Percentiles rank a stretch among this genome's conserved stretches.
Evolutionary conservation across 225 moss, liverwort and hornwort genomes (phyloP).

Genomic region (Takakia lepidozioides): DNA sequence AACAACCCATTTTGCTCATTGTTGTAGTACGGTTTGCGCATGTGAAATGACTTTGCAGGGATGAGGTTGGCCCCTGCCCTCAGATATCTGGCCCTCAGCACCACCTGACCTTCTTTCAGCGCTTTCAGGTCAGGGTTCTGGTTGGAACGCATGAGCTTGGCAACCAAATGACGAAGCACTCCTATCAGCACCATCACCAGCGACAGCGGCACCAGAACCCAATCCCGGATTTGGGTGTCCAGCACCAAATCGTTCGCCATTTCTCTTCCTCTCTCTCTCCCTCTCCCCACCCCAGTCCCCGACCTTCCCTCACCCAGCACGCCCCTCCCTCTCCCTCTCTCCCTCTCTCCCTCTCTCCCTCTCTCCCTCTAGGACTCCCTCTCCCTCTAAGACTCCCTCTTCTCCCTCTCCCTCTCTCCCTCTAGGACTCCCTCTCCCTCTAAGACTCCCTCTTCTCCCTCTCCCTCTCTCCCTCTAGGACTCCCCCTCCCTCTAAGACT

Average conservation of each 20-base stretch:
- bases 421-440: no score
- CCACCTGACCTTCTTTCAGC: slow-evolving; percentile 46
- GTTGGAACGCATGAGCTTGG: slow-evolving; percentile 33
- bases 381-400: no score
- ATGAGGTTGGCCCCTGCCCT: no score
- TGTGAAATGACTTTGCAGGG: slow-evolving; percentile 34
- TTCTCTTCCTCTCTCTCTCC: background rate
- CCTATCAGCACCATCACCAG: slow-evolving; percentile 56
- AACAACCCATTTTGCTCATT: slow-evolving; percentile 23
- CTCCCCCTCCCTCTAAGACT: no score
- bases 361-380: no score
- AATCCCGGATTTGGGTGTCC: slow-evolving; percentile 46
- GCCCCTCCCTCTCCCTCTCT: no score
- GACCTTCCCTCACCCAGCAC: no score
- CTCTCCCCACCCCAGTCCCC: no score
- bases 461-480: no score
- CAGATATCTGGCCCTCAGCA: slow-evolving; percentile 54
- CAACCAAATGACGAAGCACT: slow-evolving; percentile 47
- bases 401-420: no score
- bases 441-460: no score
- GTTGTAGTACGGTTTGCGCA: slow-evolving; percentile 34
- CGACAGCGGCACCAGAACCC: slow-evolving; percentile 47
- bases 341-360: no score
- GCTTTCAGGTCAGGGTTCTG: slow-evolving; percentile 42
- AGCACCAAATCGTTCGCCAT: slow-evolving; percentile 60